phyloP scores from a whole-genome alignment of 1,139 yeast species.

The Hyphopichia buzzinii region DNA sequence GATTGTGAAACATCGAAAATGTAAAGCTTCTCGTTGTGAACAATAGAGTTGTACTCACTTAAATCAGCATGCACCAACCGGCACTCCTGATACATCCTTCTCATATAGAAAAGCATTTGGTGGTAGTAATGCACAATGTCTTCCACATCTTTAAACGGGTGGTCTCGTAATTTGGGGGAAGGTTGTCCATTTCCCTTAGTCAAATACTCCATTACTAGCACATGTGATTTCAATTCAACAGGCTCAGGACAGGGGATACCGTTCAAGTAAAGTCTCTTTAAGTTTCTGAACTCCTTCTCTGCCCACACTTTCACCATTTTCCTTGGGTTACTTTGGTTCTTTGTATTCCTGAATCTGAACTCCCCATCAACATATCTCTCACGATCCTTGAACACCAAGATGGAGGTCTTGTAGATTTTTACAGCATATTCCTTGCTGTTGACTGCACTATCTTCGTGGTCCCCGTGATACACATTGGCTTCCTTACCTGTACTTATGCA shows the following conservation, averaged over 20 bases:
- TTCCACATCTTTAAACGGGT: constrained; percentile 62
- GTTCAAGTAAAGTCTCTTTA: constrained; percentile 71
- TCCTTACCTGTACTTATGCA: constrained; percentile 97
- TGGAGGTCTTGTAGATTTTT: constrained; percentile 93
- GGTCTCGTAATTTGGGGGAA: constrained; percentile 84
- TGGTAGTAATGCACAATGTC: constrained; percentile 69
- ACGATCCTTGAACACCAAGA: constrained; percentile 91
- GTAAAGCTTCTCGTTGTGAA: constrained; percentile 76
- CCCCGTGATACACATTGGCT: constrained; percentile 95
- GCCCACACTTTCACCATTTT: constrained; percentile 99
- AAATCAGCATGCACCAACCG: constrained; percentile 94
- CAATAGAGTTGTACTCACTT: constrained; percentile 89
- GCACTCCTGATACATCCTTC: constrained; percentile 84
- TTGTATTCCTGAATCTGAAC: constrained; percentile 81
- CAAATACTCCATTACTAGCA: constrained; percentile 90
- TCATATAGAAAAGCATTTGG: constrained; percentile 79
- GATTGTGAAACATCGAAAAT: constrained; percentile 97
- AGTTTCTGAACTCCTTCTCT: constrained; percentile 91
- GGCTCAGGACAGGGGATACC: constrained; percentile 96
- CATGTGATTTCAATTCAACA: constrained; percentile 81
- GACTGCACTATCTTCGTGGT: constrained; percentile 51
- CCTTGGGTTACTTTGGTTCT: constrained; percentile 86
- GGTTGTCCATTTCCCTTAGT: constrained; percentile 79
- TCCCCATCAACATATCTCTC: constrained; percentile 97
- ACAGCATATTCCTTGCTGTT: constrained; percentile 69